Base-by-base conservation (phyloP, 345 rosid genomes). In the Arabidopsis thaliana region DNA sequence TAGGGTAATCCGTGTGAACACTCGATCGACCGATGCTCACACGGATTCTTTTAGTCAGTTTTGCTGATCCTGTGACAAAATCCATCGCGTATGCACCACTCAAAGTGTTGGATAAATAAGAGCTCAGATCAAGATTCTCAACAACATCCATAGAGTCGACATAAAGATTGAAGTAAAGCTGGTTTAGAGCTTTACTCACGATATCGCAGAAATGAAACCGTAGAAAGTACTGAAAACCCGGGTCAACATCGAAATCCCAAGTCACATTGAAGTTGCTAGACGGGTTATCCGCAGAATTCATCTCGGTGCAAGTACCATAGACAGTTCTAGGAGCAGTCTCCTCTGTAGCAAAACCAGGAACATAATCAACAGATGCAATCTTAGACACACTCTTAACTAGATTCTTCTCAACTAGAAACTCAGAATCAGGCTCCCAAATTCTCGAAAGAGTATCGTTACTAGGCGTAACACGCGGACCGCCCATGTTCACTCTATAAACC, bases 171-270 rank as follows among this genome's bases (percentile, higher is more conserved):
- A 93, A 93, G 81, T 89, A 88, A 58, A 93, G 93, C 74, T 78
- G 9, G 70, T 93, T 83, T 38, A 86, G 80, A 20, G 73, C 40
- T 0, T 8, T 0, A 38, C 93, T 89, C 59, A 85, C 80, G 49
- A 93, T 86, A 73, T 93, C 97, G 45, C 98, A 93, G 80, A 91
- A 87, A 80, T 93, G 97, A 77, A 91, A 87, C 79, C 98, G 83
- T 58, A 91, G 76, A 49, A 93, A 87, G 70, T 89, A 89, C 75
- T 81, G 87, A 82, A 71, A 91, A 7, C 91, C 93, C 1, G 85
- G 79, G 41, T 86, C 89, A 75, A 93, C 84, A 9, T 59, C 30
- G 45, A 93, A 93, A 51, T 78, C 81, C 98, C 98, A 93, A 4
- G 94, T 91, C 70, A 89, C 89, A 46, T 93, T 93, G 83, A 93